Percentiles rank a stretch among this genome's conserved stretches.
phyloP scores from a whole-genome alignment of 1,284 basidiomycete species.

The Trichosporon sp. region DNA sequence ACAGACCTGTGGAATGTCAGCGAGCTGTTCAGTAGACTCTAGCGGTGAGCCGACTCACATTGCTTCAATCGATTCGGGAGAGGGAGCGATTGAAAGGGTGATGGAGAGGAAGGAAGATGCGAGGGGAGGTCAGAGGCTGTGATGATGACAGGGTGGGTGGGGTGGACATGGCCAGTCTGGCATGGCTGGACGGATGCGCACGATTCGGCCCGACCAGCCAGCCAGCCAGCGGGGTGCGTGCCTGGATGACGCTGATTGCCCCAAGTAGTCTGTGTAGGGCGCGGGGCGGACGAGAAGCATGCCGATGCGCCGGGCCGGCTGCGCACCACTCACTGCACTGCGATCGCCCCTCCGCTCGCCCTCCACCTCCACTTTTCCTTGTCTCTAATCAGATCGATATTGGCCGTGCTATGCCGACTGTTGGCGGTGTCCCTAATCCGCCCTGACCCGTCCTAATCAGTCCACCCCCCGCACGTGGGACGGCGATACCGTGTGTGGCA shows the following conservation, averaged over 20 bases:
- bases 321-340: too few species aligned
- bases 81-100: not conserved
- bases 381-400: not conserved
- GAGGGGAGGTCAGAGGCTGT: not conserved
- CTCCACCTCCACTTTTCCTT: not conserved
- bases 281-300: too few species aligned
- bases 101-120: not conserved
- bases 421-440: not conserved
- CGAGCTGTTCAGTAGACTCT: not conserved
- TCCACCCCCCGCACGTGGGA: not conserved
- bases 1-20: conserved; percentile 26
- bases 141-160: not conserved
- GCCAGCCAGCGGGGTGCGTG: not conserved
- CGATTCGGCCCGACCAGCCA: conserved; percentile 1
- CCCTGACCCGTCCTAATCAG: not conserved
- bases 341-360: too few species aligned
- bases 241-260: conserved; percentile 1
- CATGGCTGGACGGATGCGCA: not conserved
- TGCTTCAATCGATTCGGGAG: not conserved
- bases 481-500: conserved; percentile 2
- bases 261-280: not conserved
- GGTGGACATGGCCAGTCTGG: too few species aligned
- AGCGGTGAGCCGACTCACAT: conserved; percentile 3
- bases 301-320: too few species aligned
- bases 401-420: too few species aligned